These are phyloP conservation scores for Cordyceps javanica DNA, from an alignment of 2,329 filamentous ascomycete genomes.

Conservation along the genomic window DNA sequence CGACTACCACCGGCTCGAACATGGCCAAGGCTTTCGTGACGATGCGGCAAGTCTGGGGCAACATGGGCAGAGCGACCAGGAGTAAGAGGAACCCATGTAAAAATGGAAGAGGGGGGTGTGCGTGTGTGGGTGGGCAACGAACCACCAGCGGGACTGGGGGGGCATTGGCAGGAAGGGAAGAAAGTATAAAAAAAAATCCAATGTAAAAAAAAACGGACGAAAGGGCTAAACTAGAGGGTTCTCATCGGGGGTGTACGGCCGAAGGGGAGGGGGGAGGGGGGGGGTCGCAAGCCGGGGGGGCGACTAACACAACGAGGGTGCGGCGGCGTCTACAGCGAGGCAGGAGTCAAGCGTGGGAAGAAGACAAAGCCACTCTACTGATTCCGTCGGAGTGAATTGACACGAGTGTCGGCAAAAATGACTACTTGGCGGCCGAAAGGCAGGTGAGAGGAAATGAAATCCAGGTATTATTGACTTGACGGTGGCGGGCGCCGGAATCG, in stretches of 20 bases:
- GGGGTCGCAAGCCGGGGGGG: background rate
- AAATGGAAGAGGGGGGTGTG: background rate
- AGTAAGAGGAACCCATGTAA: background rate
- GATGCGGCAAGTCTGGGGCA: constrained; percentile 7
- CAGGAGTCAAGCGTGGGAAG: background rate
- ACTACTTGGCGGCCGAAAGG: background rate
- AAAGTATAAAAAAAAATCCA: background rate
- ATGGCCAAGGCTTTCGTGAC: background rate
- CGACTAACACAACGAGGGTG: background rate
- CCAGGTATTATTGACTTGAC: background rate
- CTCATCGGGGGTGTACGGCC: background rate
- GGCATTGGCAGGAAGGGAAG: background rate
- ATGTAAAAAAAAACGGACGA: background rate
- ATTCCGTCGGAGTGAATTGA: background rate
- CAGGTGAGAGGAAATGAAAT: background rate
- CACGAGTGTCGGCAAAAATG: background rate
- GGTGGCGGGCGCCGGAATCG: background rate
- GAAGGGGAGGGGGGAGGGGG: background rate
- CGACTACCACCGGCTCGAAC: background rate
- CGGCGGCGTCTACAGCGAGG: background rate
- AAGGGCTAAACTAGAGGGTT: background rate
- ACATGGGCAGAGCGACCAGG: background rate
- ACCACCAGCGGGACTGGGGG: background rate
- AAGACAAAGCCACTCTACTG: background rate
- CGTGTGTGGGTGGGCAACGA: background rate